These are phyloP conservation scores for Suillus placidus DNA, from an alignment of 768 basidiomycete species.

Conservation along the genomic window DNA sequence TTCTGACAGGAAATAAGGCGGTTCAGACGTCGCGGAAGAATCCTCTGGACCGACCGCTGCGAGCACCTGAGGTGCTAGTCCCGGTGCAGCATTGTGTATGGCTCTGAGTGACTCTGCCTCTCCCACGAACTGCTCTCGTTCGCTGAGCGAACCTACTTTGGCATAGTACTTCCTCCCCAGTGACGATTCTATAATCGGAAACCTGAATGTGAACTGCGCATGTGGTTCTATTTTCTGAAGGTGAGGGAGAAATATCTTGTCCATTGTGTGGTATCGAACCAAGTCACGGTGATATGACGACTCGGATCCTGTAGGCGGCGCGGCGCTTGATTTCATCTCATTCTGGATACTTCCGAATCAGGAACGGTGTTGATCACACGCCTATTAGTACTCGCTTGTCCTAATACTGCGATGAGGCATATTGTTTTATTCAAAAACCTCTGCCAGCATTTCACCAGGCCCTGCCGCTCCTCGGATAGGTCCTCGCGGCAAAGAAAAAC, in stretches of 20 bases:
- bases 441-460: not conserved
- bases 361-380: not conserved
- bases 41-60: constrained; percentile 44
- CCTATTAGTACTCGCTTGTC: not conserved
- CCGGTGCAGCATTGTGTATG: constrained; percentile 66
- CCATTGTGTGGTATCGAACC: constrained; percentile 1
- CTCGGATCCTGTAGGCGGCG: no score
- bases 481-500: not conserved
- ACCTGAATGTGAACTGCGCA: constrained; percentile 46
- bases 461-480: not conserved
- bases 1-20: constrained; percentile 73
- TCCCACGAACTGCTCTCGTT: constrained; percentile 67
- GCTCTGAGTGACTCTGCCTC: constrained; percentile 71
- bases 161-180: constrained; percentile 61
- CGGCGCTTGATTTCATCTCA: no score
- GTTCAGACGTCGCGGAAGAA: constrained; percentile 35
- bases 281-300: not conserved
- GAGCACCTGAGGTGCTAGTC: constrained; percentile 61
- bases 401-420: not conserved
- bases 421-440: not conserved
- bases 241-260: constrained; percentile 41
- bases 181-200: constrained; percentile 57
- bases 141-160: constrained; percentile 55
- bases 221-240: constrained; percentile 54
- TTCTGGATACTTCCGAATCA: not conserved